phyloP scores from a whole-genome alignment of 2,329 filamentous ascomycete species.

The Aspergillus texensis region DNA sequence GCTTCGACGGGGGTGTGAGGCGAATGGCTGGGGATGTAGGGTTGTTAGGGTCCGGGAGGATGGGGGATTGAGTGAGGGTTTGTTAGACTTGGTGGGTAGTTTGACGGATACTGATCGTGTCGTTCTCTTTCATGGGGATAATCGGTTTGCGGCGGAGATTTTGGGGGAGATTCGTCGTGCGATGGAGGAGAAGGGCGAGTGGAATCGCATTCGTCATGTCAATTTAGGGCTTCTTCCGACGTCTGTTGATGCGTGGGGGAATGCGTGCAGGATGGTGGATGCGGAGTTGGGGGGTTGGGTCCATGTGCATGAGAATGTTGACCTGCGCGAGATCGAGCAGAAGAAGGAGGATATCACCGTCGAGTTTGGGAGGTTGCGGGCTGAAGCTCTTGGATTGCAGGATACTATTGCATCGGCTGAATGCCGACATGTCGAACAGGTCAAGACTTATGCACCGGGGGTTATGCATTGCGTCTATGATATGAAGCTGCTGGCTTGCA shows the following conservation, averaged over 20 bases:
- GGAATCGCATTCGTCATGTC: slow-evolving; percentile 55
- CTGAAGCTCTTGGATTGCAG: slow-evolving; percentile 9
- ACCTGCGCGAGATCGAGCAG: slow-evolving; percentile 46
- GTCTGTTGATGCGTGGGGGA: slow-evolving; percentile 52
- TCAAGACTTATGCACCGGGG: slow-evolving; percentile 65
- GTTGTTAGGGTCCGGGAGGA: slow-evolving; percentile 53
- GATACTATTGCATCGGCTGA: slow-evolving; percentile 18
- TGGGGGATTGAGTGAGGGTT: slow-evolving; percentile 20
- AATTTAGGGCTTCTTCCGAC: slow-evolving; percentile 62
- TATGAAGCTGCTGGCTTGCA: slow-evolving; percentile 38
- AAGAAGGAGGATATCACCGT: slow-evolving; percentile 42
- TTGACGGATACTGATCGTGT: slow-evolving; percentile 56
- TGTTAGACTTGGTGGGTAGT: slow-evolving; percentile 36
- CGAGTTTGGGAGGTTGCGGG: slow-evolving; percentile 40
- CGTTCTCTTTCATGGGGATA: slow-evolving; percentile 71
- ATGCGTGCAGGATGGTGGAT: slow-evolving; percentile 54
- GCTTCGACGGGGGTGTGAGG: slow-evolving; percentile 71
- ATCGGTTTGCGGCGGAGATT: slow-evolving; percentile 55
- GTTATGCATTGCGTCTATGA: slow-evolving; percentile 66
- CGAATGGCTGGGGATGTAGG: slow-evolving; percentile 66
- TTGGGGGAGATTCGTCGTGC: slow-evolving; percentile 35
- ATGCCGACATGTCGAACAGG: slow-evolving; percentile 51
- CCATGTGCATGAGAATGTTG: slow-evolving; percentile 64
- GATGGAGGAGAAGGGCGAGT: slow-evolving; percentile 35
- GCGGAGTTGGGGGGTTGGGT: slow-evolving; percentile 54